phyloP scores from a whole-genome alignment of 1,139 yeast genomes.

The Candida mesenterica region DNA sequence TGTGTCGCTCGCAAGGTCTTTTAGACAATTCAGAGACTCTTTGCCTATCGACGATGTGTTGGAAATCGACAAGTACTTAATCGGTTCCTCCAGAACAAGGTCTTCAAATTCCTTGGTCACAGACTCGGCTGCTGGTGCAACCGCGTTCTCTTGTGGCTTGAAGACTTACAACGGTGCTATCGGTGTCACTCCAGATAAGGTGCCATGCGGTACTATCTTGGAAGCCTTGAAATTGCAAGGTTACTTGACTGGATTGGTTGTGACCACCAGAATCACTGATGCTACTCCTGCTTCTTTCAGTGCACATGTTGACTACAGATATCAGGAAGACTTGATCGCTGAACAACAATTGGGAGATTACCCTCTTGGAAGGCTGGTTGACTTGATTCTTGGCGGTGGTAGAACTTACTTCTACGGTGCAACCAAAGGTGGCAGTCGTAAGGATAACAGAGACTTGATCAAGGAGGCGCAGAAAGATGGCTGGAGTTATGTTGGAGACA shows the following conservation, averaged over 20 bases:
- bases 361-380: conserved; percentile 24
- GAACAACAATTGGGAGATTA: conserved; percentile 28
- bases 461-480: conserved; percentile 19
- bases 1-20: conserved; percentile 25
- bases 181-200: conserved; percentile 22
- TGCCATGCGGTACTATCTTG: conserved; percentile 27
- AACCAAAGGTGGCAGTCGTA: conserved; percentile 21
- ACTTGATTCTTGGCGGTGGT: conserved; percentile 30
- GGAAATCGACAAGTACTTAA: conserved; percentile 21
- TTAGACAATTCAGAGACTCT: conserved; percentile 22
- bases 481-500: conserved; percentile 26
- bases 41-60: conserved; percentile 21
- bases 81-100: conserved; percentile 26
- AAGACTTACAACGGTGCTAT: conserved; percentile 30
- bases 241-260: conserved; percentile 27
- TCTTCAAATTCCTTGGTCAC: conserved; percentile 24
- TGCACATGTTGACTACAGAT: conserved; percentile 25
- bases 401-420: conserved; percentile 25
- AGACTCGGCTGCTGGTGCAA: conserved; percentile 31
- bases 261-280: conserved; percentile 26
- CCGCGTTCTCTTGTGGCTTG: conserved; percentile 27
- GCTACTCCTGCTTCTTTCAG: conserved; percentile 29
- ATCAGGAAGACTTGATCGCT: conserved; percentile 28
- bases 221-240: conserved; percentile 28
- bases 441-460: conserved; percentile 25